A percentile compares a stretch with the other conserved stretches of the same genome.
These are phyloP conservation scores for Pisolithus thermaeus DNA, from an alignment of 1,284 basidiomycete genomes.

Conservation along the genomic window DNA sequence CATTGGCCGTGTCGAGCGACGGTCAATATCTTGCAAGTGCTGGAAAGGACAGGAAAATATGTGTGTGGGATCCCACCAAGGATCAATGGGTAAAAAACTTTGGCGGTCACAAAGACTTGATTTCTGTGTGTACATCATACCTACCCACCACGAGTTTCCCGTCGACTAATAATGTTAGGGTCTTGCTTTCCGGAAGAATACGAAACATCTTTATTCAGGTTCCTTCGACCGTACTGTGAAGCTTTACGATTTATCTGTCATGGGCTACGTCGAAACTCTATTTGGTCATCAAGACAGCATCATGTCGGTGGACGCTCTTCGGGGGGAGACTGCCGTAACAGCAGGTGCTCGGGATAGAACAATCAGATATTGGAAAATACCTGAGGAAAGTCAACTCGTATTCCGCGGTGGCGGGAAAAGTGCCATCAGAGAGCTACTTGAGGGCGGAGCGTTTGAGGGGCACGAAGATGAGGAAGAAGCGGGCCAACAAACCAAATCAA, in stretches of 20 bases:
- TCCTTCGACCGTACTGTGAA: slow-evolving; percentile 92
- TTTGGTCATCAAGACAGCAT: slow-evolving; percentile 97
- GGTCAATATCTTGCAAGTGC: slow-evolving; percentile 83
- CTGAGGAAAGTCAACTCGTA: slow-evolving; percentile 93
- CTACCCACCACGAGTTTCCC: not conserved
- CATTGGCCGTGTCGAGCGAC: slow-evolving; percentile 81
- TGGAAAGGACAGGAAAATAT: slow-evolving; percentile 76
- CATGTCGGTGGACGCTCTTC: slow-evolving; percentile 71
- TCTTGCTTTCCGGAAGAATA: slow-evolving; percentile 79
- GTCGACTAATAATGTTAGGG: slow-evolving; percentile 37
- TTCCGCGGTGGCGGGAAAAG: slow-evolving; percentile 90
- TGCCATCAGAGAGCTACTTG: slow-evolving; percentile 72
- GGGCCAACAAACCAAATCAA: slow-evolving; percentile 29
- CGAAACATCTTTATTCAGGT: slow-evolving; percentile 80
- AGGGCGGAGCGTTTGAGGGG: slow-evolving; percentile 57
- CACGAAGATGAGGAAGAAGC: slow-evolving; percentile 48
- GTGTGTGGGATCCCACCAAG: slow-evolving; percentile 79
- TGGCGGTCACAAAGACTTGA: slow-evolving; percentile 78
- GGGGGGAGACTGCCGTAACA: slow-evolving; percentile 81
- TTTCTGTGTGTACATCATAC: slow-evolving; percentile 58
- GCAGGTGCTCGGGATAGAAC: slow-evolving; percentile 91
- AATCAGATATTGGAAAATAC: slow-evolving; percentile 93
- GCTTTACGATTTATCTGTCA: slow-evolving; percentile 61
- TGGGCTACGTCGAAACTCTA: slow-evolving; percentile 94
- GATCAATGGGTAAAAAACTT: slow-evolving; percentile 75